These are phyloP conservation scores for Aspergillus affinis DNA, from an alignment of 495 filamentous ascomycete genomes.

Conservation along the genomic window DNA sequence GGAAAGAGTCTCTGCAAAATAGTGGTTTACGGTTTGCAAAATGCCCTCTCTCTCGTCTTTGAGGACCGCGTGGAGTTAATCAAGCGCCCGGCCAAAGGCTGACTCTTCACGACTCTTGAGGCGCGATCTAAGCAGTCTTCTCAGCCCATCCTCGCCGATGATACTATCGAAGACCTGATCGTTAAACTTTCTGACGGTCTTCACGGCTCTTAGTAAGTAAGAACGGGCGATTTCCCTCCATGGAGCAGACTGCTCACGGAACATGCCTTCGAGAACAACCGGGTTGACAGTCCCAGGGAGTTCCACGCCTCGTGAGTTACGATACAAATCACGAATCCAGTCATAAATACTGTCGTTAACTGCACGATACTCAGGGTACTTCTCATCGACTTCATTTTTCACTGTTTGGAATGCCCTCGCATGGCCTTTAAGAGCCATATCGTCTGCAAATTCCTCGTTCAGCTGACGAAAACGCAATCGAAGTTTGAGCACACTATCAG, in stretches of 20 bases:
- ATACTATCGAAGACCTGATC: conserved; percentile 1
- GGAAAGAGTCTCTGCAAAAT: conserved; percentile 31
- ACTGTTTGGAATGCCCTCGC: conserved; percentile 22
- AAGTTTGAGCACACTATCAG: conserved; percentile 23
- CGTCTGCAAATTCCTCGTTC: conserved; percentile 27
- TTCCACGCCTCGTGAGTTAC: conserved; percentile 34
- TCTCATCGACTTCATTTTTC: conserved; percentile 21
- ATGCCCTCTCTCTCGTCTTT: conserved; percentile 35
- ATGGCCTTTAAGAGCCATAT: conserved; percentile 32
- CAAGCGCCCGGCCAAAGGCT: background rate
- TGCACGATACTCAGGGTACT: conserved; percentile 3
- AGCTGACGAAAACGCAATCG: conserved; percentile 35
- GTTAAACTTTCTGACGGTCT: conserved; percentile 8
- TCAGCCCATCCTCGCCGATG: conserved; percentile 12
- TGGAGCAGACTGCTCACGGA: conserved; percentile 32
- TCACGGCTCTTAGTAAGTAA: conserved; percentile 22
- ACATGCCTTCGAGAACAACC: conserved; percentile 31
- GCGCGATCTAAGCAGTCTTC: conserved; percentile 1
- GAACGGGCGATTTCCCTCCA: conserved; percentile 31
- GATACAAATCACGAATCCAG: conserved; percentile 34
- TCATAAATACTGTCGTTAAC: conserved; percentile 21
- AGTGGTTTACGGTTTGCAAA: conserved; percentile 37
- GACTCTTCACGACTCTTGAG: background rate
- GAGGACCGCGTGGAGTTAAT: conserved; percentile 20
- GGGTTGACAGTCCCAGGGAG: conserved; percentile 39